These are phyloP conservation scores for Urochloa ruziziensis DNA, from an alignment of 176 grass and related monocot species.

Conservation along the genomic window DNA sequence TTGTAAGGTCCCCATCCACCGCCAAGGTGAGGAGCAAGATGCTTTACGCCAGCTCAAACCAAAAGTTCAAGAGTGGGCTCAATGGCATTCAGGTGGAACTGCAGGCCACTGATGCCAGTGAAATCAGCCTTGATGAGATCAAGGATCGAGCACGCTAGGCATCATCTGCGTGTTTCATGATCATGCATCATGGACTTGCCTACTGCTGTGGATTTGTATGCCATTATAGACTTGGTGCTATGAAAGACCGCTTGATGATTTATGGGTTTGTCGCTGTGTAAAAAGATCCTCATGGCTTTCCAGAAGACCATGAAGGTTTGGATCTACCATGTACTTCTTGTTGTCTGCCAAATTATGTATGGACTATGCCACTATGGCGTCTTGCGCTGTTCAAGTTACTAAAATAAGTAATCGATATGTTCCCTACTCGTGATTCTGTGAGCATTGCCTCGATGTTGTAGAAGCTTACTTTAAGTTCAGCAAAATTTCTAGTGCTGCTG, in stretches of 20 bases:
- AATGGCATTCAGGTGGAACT: constrained; percentile 77
- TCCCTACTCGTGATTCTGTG: neutral
- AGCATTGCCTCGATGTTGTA: neutral
- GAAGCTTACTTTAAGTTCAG: neutral
- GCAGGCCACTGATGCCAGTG: constrained; percentile 73
- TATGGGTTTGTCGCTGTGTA: constrained; percentile 50
- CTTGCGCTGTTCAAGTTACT: constrained; percentile 38
- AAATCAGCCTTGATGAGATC: constrained; percentile 67
- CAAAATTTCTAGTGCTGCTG: neutral
- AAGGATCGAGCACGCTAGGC: constrained; percentile 53
- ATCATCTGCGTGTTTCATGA: neutral
- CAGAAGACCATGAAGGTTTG: constrained; percentile 32
- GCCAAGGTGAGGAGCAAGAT: constrained; percentile 90
- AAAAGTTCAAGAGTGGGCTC: constrained; percentile 59
- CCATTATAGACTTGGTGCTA: constrained; percentile 46
- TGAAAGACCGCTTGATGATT: constrained; percentile 51
- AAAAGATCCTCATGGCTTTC: constrained; percentile 35
- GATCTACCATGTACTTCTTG: constrained; percentile 49
- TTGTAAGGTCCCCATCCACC: constrained; percentile 57
- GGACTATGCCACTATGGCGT: constrained; percentile 5
- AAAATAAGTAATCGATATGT: constrained; percentile 42
- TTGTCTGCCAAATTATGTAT: constrained; percentile 26
- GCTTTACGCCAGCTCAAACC: constrained; percentile 75
- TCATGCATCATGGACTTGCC: constrained; percentile 29
- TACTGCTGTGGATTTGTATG: constrained; percentile 38